Evolutionary conservation across 345 rosid genomes (phyloP).

Genomic region (Bretschneidera sinensis): DNA sequence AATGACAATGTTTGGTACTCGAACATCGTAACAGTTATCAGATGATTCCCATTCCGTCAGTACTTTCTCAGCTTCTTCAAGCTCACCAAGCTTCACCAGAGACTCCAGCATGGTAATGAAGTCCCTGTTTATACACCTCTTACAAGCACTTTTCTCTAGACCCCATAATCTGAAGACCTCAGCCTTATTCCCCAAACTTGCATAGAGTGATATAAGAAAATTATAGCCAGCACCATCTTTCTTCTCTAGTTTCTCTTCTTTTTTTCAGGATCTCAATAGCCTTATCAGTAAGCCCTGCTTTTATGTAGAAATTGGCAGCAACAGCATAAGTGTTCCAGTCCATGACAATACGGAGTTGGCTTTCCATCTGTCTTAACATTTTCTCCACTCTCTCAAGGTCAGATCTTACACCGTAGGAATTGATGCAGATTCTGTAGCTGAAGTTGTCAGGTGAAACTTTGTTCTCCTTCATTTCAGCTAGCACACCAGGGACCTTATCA

Average conservation of each 20-base stretch:
- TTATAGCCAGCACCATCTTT: constrained; percentile 73
- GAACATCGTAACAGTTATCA: constrained; percentile 52
- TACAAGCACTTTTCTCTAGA: constrained; percentile 56
- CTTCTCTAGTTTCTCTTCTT: constrained; percentile 48
- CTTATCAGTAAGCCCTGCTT: constrained; percentile 38
- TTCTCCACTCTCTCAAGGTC: constrained; percentile 52
- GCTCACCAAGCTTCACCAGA: constrained; percentile 58
- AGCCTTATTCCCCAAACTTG: constrained; percentile 48
- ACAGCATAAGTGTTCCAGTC: constrained; percentile 88
- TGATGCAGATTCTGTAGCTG: constrained; percentile 74
- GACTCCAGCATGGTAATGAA: constrained; percentile 59
- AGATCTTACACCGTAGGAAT: constrained; percentile 56
- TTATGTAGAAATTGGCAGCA: constrained; percentile 66
- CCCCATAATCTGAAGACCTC: constrained; percentile 75
- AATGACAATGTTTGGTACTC: constrained; percentile 47
- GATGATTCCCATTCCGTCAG: constrained; percentile 66
- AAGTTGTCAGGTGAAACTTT: constrained; percentile 67
- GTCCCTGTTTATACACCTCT: constrained; percentile 59
- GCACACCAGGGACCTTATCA: constrained; percentile 55
- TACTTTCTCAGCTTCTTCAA: constrained; percentile 64
- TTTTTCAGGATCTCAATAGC: constrained; percentile 50
- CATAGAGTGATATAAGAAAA: constrained; percentile 67
- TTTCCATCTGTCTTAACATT: constrained; percentile 68
- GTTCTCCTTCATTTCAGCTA: constrained; percentile 67
- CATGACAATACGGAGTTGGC: constrained; percentile 40